These are phyloP conservation scores for Wickerhamomyces queroliae DNA, from an alignment of 805 yeast genomes.

Conservation along the genomic window DNA sequence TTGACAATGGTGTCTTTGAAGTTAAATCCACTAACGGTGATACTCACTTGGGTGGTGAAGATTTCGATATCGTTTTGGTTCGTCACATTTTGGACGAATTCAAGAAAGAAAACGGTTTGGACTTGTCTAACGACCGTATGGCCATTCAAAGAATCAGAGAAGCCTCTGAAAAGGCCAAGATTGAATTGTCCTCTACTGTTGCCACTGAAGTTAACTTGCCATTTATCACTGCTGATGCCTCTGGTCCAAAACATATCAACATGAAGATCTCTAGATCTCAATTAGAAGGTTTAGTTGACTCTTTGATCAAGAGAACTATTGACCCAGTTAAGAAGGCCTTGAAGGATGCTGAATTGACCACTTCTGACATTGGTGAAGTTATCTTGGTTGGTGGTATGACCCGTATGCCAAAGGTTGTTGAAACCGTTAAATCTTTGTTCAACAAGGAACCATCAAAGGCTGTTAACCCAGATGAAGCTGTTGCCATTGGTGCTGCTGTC, in stretches of 20 bases:
- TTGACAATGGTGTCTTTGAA: constrained; percentile 77
- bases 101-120: constrained; percentile 37
- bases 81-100: constrained; percentile 52
- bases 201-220: constrained; percentile 66
- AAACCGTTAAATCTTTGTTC: constrained; percentile 56
- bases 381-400: constrained; percentile 87
- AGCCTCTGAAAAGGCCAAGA: constrained; percentile 75
- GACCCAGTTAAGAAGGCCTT: constrained; percentile 74
- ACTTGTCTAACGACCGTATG: constrained; percentile 24
- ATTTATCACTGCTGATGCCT: constrained; percentile 43
- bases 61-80: constrained; percentile 64
- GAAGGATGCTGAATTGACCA: constrained; percentile 63
- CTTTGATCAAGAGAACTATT: constrained; percentile 60
- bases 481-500: constrained; percentile 85
- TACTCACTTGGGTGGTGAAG: constrained; percentile 84
- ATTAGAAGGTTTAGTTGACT: constrained; percentile 62
- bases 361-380: constrained; percentile 69
- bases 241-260: constrained; percentile 57
- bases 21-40: constrained; percentile 82
- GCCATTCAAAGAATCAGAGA: constrained; percentile 76
- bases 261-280: constrained; percentile 58
- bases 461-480: constrained; percentile 87
- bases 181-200: constrained; percentile 63
- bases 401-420: constrained; percentile 77
- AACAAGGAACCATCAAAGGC: constrained; percentile 63